phyloP scores from a whole-genome alignment of 2,329 filamentous ascomycete genomes.

The Sporothrix pallida region DNA sequence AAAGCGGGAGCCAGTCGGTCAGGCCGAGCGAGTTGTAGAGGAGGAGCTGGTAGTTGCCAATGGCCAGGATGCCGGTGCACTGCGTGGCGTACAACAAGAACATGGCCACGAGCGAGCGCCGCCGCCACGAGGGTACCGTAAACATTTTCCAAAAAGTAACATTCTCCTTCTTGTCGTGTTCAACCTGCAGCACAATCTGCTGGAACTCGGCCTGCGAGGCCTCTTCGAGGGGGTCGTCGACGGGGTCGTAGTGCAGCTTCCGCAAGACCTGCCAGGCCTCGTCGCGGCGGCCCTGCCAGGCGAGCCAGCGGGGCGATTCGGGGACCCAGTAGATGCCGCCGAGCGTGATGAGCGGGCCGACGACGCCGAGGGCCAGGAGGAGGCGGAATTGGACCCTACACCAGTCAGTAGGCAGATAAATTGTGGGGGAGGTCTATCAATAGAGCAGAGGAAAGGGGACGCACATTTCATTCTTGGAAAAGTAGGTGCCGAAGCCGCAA shows the following conservation, averaged over 20 bases:
- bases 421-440: too few relatives aligned
- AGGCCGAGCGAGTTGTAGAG: conserved; percentile 9
- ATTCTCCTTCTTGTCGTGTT: conserved; percentile 29
- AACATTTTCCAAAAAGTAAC: conserved; percentile 30
- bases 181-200: conserved; percentile 33
- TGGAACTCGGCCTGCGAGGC: conserved; percentile 32
- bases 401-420: neutral
- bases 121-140: conserved; percentile 27
- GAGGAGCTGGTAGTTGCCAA: neutral
- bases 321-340: conserved; percentile 33
- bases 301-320: conserved; percentile 36
- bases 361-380: conserved; percentile 19
- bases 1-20: neutral
- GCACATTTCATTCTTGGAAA: conserved; percentile 30
- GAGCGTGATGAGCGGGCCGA: conserved; percentile 32
- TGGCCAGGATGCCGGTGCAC: neutral
- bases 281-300: conserved; percentile 67
- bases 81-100: conserved; percentile 31
- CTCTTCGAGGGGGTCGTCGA: conserved; percentile 27
- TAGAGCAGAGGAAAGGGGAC: too few relatives aligned
- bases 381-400: conserved; percentile 28
- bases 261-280: conserved; percentile 55
- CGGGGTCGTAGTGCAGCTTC: conserved; percentile 29
- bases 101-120: conserved; percentile 27
- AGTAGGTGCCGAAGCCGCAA: conserved; percentile 28